Percentiles rank a stretch among this genome's conserved stretches.
These are phyloP conservation scores for Saccharomyces cerevisiae DNA, from an alignment of 805 yeast genomes.

Conservation along the genomic window DNA sequence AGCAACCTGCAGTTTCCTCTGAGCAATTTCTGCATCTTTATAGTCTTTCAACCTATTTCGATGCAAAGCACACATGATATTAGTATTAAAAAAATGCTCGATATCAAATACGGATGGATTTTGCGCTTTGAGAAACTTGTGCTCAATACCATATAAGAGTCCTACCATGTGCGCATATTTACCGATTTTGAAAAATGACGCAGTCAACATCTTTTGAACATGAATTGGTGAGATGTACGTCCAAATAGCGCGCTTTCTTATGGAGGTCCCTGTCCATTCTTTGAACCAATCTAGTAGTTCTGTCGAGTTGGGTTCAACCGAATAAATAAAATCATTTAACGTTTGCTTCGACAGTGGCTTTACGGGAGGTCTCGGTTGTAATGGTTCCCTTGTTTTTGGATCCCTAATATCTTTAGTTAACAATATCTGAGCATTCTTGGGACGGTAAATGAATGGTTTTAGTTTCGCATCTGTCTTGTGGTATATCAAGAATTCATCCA, in stretches of 20 bases:
- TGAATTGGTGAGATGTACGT: conserved; percentile 18
- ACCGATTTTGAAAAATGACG: conserved; percentile 21
- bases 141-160: conserved; percentile 12
- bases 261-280: conserved; percentile 20
- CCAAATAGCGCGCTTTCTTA: conserved; percentile 21
- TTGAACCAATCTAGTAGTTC: conserved; percentile 21
- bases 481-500: conserved; percentile 30
- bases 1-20: conserved; percentile 14
- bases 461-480: conserved; percentile 28
- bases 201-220: conserved; percentile 19
- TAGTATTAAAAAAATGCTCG: conserved; percentile 24
- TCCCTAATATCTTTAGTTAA: conserved; percentile 36
- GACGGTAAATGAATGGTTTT: conserved; percentile 36
- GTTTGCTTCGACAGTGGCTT: conserved; percentile 23
- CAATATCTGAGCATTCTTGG: conserved; percentile 32
- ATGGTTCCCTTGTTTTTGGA: conserved; percentile 26
- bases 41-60: conserved; percentile 14
- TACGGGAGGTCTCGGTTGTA: conserved; percentile 30
- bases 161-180: conserved; percentile 16
- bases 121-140: conserved; percentile 15
- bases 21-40: conserved; percentile 12
- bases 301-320: conserved; percentile 12
- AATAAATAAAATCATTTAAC: conserved; percentile 20
- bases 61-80: conserved; percentile 25
- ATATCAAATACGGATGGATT: conserved; percentile 17